Evolutionary conservation across 108 stramenopile species (phyloP), one percentile per base, ranked within the genome.

Genomic region (Cyclotella atomus): DNA sequence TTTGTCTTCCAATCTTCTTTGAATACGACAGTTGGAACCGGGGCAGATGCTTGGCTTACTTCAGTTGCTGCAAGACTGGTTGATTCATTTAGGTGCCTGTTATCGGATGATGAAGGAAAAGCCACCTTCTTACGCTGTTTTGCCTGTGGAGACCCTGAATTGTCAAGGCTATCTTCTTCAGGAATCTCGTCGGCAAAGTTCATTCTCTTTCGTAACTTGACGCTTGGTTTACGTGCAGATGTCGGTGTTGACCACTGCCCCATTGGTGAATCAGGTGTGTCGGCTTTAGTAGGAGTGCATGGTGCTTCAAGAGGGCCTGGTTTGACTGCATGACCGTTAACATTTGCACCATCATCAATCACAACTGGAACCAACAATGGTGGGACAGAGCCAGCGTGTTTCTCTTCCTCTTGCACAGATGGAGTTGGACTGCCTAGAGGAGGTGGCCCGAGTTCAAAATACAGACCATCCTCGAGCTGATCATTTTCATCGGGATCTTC

Each of bases 1-100:
- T 97, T 97, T 19, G 85, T 85, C 41, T 79, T 75, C 97, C 97
- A 99, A 34, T 87, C 84, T 86, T 99, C 97, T 52, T 94, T 95
- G 68, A 98, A 98, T 3, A 95, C 90, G 38, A 97, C 95, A 10
- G 87, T 78, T 9, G 91, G 92, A 21, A 88, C 82, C 50, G 45
- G 8, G 8, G 66, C 19, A 41, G 59, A 10, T 3, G 57, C 45
- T 25, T 20, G 46, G 61, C 64, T 59, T 2, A 54, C 65, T 36
- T 2, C 59, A 35, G 59, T 47, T 32, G 57, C 52, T 17, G 59
- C 55, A n/a, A n/a, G n/a, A n/a, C n/a, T n/a, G n/a, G n/a, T n/a
- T n/a, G n/a, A n/a, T 24, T 76, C 50, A 35, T 28, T 68, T 41
- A 59, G 67, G 14, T 46, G 21, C 41, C 68, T 79, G 19, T 35